phyloP scores from a whole-genome alignment of 257 asterid genomes.

The Apocynum venetum region DNA sequence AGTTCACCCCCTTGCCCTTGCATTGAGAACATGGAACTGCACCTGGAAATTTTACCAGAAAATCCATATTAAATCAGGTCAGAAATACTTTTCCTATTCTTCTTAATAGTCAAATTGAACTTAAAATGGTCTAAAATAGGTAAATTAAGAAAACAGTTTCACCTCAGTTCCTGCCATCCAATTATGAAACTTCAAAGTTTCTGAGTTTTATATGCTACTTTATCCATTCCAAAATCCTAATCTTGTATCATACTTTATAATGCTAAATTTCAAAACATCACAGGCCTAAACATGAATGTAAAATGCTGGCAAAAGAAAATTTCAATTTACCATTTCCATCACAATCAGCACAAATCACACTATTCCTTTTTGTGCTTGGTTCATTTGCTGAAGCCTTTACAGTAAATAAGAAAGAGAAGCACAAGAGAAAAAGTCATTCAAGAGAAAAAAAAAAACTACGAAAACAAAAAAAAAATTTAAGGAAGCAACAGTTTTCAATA shows the following conservation, averaged over 20 bases:
- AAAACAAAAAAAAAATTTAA: background rate
- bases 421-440: background rate
- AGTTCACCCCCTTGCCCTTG: constrained; percentile 60
- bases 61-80: background rate
- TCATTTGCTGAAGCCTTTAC: constrained; percentile 28
- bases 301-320: background rate
- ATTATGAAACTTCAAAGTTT: background rate
- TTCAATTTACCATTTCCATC: constrained; percentile 31
- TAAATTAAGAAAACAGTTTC: background rate
- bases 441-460: background rate
- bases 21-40: constrained; percentile 57
- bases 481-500: too few relatives aligned
- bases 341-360: constrained; percentile 32
- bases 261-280: background rate
- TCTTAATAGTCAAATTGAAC: too few relatives aligned
- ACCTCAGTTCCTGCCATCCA: background rate
- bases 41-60: constrained; percentile 30
- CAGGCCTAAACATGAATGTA: background rate
- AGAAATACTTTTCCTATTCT: background rate
- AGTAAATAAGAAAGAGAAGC: background rate
- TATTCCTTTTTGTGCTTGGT: constrained; percentile 22
- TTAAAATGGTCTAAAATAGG: too few relatives aligned
- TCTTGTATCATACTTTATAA: background rate
- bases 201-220: background rate
- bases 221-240: background rate